phyloP scores from a whole-genome alignment of 352 stramenopile species.

The Phytopythium boreale region DNA sequence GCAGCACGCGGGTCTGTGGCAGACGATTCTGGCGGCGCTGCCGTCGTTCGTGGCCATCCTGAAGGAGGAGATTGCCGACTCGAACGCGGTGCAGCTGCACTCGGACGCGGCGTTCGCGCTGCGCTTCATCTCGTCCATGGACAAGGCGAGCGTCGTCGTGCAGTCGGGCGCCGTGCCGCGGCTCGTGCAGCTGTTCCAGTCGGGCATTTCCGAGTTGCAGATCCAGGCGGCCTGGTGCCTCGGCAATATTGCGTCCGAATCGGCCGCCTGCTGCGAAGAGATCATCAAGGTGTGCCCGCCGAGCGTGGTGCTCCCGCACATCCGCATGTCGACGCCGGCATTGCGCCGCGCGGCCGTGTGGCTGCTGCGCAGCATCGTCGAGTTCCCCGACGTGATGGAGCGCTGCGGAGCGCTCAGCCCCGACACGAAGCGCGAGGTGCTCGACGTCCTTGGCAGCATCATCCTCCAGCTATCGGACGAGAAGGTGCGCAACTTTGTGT shows the following conservation, averaged over 20 bases:
- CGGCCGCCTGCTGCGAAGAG: slow-evolving; percentile 63
- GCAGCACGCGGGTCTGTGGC: slow-evolving; percentile 78
- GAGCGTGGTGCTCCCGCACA: slow-evolving; percentile 68
- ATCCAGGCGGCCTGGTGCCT: slow-evolving; percentile 87
- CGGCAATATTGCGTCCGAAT: slow-evolving; percentile 83
- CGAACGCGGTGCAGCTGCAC: slow-evolving; percentile 69
- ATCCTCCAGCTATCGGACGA: slow-evolving; percentile 78
- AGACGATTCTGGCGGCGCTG: slow-evolving; percentile 76
- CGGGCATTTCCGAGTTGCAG: slow-evolving; percentile 83
- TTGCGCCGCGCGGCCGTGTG: slow-evolving; percentile 76
- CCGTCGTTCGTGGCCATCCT: slow-evolving; percentile 79
- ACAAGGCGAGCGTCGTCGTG: slow-evolving; percentile 77
- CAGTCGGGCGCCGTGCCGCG: slow-evolving; percentile 66
- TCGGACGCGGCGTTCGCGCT: slow-evolving; percentile 85
- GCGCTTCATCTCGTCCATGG: slow-evolving; percentile 88
- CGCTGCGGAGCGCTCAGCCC: slow-evolving; percentile 32
- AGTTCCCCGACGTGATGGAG: slow-evolving; percentile 77
- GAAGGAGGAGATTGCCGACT: slow-evolving; percentile 60
- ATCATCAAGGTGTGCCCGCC: slow-evolving; percentile 73
- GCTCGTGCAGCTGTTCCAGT: slow-evolving; percentile 83
- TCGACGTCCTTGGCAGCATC: slow-evolving; percentile 70
- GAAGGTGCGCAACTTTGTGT: slow-evolving; percentile 62
- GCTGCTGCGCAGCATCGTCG: slow-evolving; percentile 81
- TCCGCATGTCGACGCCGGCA: slow-evolving; percentile 78
- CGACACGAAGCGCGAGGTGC: slow-evolving; percentile 67